Evolutionary conservation across 139 green algal genomes (phyloP).

Genomic region (Tetradesmus lagerheimii): DNA sequence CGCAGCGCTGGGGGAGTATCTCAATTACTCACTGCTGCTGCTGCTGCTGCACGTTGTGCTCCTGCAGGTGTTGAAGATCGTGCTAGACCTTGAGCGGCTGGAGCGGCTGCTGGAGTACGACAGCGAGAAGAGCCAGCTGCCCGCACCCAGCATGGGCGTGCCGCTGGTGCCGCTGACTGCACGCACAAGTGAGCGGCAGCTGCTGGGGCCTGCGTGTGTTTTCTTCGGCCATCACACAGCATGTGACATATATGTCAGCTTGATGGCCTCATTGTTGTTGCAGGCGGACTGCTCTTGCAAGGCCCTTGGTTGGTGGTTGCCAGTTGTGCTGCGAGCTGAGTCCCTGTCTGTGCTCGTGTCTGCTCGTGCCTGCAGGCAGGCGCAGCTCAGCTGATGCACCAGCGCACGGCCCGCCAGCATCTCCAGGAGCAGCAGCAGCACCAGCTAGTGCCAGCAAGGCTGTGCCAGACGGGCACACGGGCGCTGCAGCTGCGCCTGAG

Average conservation of each 20-base stretch:
- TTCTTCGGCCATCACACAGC: too few relatives aligned
- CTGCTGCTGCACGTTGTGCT: neutral
- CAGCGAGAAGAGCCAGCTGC: slow-evolving; percentile 9
- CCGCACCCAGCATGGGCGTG: slow-evolving; percentile 37
- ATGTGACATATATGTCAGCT: too few relatives aligned
- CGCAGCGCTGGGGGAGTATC: too few relatives aligned
- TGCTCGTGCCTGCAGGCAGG: neutral
- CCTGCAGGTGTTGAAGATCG: slow-evolving; percentile 81
- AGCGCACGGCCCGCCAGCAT: neutral
- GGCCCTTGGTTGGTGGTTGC: too few relatives aligned
- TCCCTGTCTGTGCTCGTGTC: neutral
- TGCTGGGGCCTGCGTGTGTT: too few relatives aligned
- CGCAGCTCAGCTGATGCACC: slow-evolving; percentile 11
- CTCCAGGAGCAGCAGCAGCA: slow-evolving; percentile 8
- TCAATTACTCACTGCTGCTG: neutral
- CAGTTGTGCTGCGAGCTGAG: too few relatives aligned
- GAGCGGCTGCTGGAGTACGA: slow-evolving; percentile 78
- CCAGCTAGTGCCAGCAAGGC: neutral
- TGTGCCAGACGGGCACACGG: neutral
- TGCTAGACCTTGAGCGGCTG: slow-evolving; percentile 87
- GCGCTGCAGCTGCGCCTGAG: neutral
- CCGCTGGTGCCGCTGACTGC: slow-evolving; percentile 3
- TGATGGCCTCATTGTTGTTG: too few relatives aligned
- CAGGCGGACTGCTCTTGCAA: too few relatives aligned
- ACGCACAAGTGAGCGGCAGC: neutral